Evolutionary conservation across 2,329 filamentous ascomycete species (phyloP).

Genomic region (Cordyceps javanica): DNA sequence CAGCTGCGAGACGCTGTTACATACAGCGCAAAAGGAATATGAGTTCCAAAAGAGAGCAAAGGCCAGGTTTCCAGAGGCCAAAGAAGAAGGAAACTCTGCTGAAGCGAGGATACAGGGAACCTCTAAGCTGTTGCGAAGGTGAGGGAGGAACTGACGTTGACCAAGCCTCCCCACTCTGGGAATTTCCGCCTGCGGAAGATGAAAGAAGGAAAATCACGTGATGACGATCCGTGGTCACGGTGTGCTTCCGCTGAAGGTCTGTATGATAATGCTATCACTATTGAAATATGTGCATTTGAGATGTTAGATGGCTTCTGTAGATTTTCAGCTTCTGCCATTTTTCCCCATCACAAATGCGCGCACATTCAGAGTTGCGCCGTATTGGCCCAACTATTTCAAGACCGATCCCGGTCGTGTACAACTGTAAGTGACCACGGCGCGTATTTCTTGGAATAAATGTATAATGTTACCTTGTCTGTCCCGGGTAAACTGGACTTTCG

Average conservation of each 20-base stretch:
- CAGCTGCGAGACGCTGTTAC: background rate
- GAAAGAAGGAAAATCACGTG: background rate
- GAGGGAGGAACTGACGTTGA: conserved; percentile 12
- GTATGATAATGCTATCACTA: background rate
- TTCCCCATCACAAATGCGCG: no score
- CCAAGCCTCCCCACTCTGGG: conserved; percentile 5
- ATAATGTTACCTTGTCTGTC: no score
- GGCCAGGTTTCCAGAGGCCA: background rate
- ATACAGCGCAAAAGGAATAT: background rate
- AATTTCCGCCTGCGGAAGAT: conserved; percentile 2
- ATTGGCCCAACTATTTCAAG: no score
- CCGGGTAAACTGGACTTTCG: no score
- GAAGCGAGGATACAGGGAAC: background rate
- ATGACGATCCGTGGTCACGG: background rate
- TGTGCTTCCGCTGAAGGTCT: background rate
- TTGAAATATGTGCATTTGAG: no score
- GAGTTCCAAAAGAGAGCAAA: background rate
- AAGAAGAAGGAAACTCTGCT: background rate
- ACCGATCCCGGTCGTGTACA: no score
- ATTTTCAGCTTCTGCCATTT: no score
- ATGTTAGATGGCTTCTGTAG: no score
- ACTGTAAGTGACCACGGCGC: no score
- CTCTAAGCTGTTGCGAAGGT: conserved; percentile 3
- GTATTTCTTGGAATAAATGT: no score
- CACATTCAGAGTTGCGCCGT: no score